A percentile compares a stretch with the other conserved stretches of the same genome.
Conservation (phyloP, 2,329 filamentous ascomycete species). For the Penicillium italicum region DNA sequence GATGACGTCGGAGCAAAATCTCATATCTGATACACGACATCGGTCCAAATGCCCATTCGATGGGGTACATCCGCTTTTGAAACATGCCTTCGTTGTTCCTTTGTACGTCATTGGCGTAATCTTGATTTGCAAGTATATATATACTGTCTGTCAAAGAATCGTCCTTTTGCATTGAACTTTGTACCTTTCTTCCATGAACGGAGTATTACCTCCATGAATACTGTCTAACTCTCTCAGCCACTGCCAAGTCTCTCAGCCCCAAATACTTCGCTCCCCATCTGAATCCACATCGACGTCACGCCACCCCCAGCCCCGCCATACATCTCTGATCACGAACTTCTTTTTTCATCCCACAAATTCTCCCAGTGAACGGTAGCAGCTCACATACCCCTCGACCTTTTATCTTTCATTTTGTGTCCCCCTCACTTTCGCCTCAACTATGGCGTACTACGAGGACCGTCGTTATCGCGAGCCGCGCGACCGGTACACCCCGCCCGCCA, state of each 20-base stretch:
- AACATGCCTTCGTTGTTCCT: neutral
- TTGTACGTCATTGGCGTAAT: neutral
- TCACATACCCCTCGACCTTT: slow-evolving; percentile 11
- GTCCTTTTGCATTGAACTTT: neutral
- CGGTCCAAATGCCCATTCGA: slow-evolving; percentile 6
- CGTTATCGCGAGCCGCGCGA: slow-evolving; percentile 28
- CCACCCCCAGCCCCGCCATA: slow-evolving; percentile 20
- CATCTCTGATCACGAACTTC: slow-evolving; percentile 8
- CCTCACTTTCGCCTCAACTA: slow-evolving; percentile 15
- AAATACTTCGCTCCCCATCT: neutral
- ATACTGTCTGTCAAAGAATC: neutral
- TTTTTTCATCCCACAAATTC: slow-evolving; percentile 7
- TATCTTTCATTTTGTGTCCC: slow-evolving; percentile 5
- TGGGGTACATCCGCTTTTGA: neutral
- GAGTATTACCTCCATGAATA: neutral
- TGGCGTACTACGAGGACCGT: slow-evolving; percentile 40
- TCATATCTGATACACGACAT: neutral
- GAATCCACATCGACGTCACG: slow-evolving; percentile 28
- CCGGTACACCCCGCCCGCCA: slow-evolving; percentile 28
- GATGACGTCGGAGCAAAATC: slow-evolving; percentile 14
- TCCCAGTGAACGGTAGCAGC: slow-evolving; percentile 18
- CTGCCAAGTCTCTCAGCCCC: slow-evolving; percentile 10
- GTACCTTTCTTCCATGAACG: neutral
- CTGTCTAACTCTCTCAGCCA: slow-evolving; percentile 4
- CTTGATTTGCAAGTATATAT: slow-evolving; percentile 3